Percentiles rank a stretch among this genome's conserved stretches.
Evolutionary conservation across 2,329 filamentous ascomycete species (phyloP).

Genomic region (Dothiorella sarmentorum): DNA sequence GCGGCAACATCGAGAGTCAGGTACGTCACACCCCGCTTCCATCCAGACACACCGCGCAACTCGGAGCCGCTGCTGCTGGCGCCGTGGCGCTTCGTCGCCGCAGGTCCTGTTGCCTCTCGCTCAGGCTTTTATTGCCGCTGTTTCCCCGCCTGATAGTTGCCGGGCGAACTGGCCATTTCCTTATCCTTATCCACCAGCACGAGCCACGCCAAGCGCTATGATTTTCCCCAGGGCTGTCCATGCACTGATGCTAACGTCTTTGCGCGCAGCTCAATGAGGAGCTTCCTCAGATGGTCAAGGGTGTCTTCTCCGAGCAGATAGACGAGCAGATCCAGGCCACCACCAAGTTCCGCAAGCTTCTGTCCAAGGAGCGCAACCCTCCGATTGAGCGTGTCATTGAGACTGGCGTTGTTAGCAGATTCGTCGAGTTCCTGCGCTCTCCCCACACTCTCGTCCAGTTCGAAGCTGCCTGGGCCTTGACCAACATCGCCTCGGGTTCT

Average conservation of each 20-base stretch:
- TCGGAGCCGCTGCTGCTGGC: background rate
- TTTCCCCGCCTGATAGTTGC: conserved; percentile 15
- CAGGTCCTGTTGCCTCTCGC: background rate
- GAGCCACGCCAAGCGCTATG: conserved; percentile 18
- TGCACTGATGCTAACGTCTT: conserved; percentile 1
- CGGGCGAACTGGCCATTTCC: conserved; percentile 19
- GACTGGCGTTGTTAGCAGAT: conserved; percentile 94
- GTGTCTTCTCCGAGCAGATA: conserved; percentile 98
- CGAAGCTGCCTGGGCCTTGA: conserved; percentile 97
- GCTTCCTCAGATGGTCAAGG: conserved; percentile 95
- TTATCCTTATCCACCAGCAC: conserved; percentile 21
- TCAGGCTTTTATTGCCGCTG: conserved; percentile 17
- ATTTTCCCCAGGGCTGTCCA: background rate
- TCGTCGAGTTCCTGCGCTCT: conserved; percentile 96
- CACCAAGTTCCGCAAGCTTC: conserved; percentile 95
- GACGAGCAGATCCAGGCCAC: conserved; percentile 96
- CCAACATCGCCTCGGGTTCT: conserved; percentile 97
- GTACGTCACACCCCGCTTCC: conserved; percentile 53
- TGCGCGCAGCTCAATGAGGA: conserved; percentile 81
- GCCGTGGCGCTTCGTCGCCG: background rate
- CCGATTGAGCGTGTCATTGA: conserved; percentile 99
- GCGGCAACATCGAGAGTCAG: conserved; percentile 91
- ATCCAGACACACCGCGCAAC: background rate
- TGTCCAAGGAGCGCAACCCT: conserved; percentile 98
- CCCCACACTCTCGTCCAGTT: conserved; percentile 98